These are phyloP conservation scores for Coniosporium tulheliwenetii DNA, from an alignment of 2,329 filamentous ascomycete genomes.

Conservation along the genomic window DNA sequence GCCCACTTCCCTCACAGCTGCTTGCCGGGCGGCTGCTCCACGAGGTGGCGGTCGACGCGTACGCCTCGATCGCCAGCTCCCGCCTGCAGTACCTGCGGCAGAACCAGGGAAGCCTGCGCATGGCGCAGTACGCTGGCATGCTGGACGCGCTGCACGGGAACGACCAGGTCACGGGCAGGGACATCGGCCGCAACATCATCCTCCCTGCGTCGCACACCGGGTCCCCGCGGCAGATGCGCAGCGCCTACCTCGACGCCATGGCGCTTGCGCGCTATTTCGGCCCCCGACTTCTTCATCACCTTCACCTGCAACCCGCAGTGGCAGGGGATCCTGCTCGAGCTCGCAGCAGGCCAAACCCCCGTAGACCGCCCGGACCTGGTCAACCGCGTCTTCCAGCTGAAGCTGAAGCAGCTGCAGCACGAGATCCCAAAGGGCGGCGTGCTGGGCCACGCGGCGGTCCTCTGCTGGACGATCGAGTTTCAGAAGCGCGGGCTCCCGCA, in stretches of 20 bases:
- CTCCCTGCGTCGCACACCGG: neutral
- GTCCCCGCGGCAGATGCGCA: neutral
- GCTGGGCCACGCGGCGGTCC: neutral
- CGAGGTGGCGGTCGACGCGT: too few species aligned
- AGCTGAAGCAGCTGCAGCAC: neutral
- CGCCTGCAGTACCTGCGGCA: too few species aligned
- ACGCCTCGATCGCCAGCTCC: too few species aligned
- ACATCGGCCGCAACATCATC: neutral
- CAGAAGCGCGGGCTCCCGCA: neutral
- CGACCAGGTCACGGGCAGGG: neutral
- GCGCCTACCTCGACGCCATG: slow-evolving; percentile 1
- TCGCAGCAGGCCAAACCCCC: neutral
- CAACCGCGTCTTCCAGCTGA: neutral
- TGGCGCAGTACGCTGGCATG: too few species aligned
- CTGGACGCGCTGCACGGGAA: too few species aligned
- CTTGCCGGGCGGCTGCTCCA: too few species aligned
- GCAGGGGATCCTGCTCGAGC: neutral
- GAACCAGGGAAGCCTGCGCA: too few species aligned
- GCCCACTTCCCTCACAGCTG: too few species aligned
- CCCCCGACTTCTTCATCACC: neutral
- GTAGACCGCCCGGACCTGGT: neutral
- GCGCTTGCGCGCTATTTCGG: neutral
- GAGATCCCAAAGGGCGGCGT: neutral
- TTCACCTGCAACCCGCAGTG: neutral
- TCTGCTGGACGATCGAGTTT: too few species aligned